Base-by-base conservation (phyloP, 1,284 basidiomycete species). In the Apiotrichum laibachii region DNA sequence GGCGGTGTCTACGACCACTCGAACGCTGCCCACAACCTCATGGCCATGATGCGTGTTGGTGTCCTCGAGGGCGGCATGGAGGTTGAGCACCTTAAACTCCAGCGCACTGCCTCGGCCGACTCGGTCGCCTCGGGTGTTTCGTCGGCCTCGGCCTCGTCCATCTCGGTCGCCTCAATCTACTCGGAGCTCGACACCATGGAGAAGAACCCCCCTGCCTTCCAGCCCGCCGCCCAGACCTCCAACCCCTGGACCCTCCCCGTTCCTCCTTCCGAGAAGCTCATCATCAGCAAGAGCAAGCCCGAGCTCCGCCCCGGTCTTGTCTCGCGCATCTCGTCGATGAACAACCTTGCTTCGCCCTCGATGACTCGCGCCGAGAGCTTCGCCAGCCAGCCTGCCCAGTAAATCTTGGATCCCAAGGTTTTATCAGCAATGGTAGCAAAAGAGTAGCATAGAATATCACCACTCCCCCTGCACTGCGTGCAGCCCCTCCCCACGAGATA, bases 1-100 rank as follows among this genome's bases (percentile, higher is more conserved):
- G 92, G 92, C 60, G 92, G 92, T 68, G 88, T 93, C 2, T 93
- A 94, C 73, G 90, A 94, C 65, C 92, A 95, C 75, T 92, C 89
- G 26, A 93, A 94, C 72, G 91, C 90, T 43, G 92, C 92, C 3
- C 89, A 92, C 79, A 70, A 78, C 72, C 72, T 90, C 53, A 83
- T 92, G 45, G 87, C 88, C 2, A 92, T 92, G 89, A 90, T 91
- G 82, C 88, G 92, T 55, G 92, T 95, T 44, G 92, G 91, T 66
- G 83, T 90, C 52, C 80, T 95, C 50, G 85, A 87, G 57, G 90
- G 90, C 53, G 92, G 91, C 52, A 80, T 83, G 55, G 83, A 86
- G 62, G 86, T 87, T 59, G 87, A 88, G 71, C 58, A 64, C 58
- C 66, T 79, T 56, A 79, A 78, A 64, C 59, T 67, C 53, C 55